phyloP scores from a whole-genome alignment of 495 filamentous ascomycete species.

The Xylaria flabelliformis region DNA sequence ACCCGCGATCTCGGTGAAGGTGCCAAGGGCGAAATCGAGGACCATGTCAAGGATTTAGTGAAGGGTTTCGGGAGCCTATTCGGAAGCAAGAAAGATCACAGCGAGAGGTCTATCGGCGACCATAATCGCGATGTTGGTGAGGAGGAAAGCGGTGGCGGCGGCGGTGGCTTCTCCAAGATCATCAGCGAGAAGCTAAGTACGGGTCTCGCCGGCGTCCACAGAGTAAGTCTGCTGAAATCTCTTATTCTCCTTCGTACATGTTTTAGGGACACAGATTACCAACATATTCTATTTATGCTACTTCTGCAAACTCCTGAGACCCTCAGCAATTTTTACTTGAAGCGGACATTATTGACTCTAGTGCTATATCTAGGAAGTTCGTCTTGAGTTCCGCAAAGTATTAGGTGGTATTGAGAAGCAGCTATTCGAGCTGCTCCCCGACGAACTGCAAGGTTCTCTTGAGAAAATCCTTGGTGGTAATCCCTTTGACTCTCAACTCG shows the following conservation, averaged over 20 bases:
- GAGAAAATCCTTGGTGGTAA: slow-evolving; percentile 48
- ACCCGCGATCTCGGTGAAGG: slow-evolving; percentile 45
- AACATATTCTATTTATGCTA: too few species aligned
- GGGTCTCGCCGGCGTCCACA: slow-evolving; percentile 41
- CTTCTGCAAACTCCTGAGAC: too few species aligned
- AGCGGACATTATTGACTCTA: too few species aligned
- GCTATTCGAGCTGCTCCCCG: slow-evolving; percentile 45
- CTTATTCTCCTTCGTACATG: too few species aligned
- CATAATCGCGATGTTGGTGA: slow-evolving; percentile 28
- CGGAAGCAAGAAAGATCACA: slow-evolving; percentile 34
- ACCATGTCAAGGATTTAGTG: slow-evolving; percentile 46
- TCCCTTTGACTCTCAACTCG: slow-evolving; percentile 44
- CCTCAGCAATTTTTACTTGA: too few species aligned
- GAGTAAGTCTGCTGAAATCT: neutral
- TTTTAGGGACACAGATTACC: too few species aligned
- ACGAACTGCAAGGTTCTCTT: slow-evolving; percentile 41
- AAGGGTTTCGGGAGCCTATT: slow-evolving; percentile 45
- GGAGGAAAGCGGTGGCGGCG: slow-evolving; percentile 18
- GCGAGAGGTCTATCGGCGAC: slow-evolving; percentile 31
- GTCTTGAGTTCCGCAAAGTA: slow-evolving; percentile 45
- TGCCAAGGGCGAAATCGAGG: slow-evolving; percentile 44
- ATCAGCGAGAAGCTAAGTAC: slow-evolving; percentile 48
- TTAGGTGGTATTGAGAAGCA: slow-evolving; percentile 44
- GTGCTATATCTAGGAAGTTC: slow-evolving; percentile 30
- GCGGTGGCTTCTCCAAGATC: slow-evolving; percentile 43